Base-by-base conservation (phyloP, 2,329 filamentous ascomycete species). In the Colletotrichum magnum region DNA sequence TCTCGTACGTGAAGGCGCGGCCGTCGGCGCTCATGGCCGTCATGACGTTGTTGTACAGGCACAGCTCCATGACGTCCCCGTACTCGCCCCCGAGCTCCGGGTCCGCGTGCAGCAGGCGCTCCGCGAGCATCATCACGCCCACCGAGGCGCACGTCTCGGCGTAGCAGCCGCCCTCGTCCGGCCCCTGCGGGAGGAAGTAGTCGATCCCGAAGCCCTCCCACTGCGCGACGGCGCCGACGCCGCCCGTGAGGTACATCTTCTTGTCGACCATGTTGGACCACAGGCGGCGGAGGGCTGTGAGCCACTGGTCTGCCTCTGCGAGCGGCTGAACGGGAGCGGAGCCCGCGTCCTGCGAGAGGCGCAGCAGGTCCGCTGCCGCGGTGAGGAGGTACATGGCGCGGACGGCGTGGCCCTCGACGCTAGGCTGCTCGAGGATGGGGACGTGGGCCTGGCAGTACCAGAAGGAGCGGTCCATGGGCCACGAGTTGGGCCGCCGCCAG, bases 221-320 rank as follows among this genome's bases (percentile, higher is more conserved):
- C 74, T 89, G 86, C 71, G 85, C 81, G 48, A 88, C 83, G 1
- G 82, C 85, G 1, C 89, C 89, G 58, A 91, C 86, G 1, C 88
- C 88, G 1, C 89, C 89, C 0, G 89, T 91, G 16, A 89, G 74
- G 66, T 89, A 91, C 85, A 90, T 88, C 74, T 90, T 91, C 64
- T 83, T 83, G 48, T 87, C 80, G 0, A 88, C 83, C 87, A 90
- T 90, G 71, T 90, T 89, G 39, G 83, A 75, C 89, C 88, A 91
- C 4, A 90, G 77, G 7, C 83, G 78, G 26, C 79, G 74, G 0
- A 90, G 72, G 2, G 87, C 79, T 0, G 75, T 73, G 16, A 78
- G 68, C 72, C 82, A 83, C 26, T 77, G 72, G 12, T 73, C 43
- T 57, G 75, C 71, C 6, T 70, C 61, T 16, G 74, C 26, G 32